phyloP scores from a whole-genome alignment of 2,329 filamentous ascomycete species.

The Cordyceps tenuipes region DNA sequence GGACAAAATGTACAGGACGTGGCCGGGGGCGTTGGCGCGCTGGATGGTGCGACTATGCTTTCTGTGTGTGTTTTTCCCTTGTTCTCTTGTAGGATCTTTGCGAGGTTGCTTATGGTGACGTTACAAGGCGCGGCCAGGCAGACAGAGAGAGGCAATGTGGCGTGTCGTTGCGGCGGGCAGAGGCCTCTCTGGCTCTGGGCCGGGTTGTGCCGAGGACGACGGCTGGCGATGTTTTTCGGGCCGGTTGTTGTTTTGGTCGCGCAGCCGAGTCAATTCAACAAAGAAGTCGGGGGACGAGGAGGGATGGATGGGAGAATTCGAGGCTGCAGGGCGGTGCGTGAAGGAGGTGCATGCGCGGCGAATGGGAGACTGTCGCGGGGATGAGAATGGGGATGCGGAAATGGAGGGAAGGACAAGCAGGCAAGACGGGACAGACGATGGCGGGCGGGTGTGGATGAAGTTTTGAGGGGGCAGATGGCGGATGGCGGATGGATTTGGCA shows the following conservation, averaged over 20 bases:
- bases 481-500: too few relatives aligned
- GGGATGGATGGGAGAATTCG: not conserved
- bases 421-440: too few relatives aligned
- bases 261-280: conserved; percentile 4
- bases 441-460: conserved; percentile 4
- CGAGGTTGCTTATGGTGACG: not conserved
- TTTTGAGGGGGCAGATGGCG: conserved; percentile 1
- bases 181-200: conserved; percentile 5
- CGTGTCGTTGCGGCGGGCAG: conserved; percentile 10
- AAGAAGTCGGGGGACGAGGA: not conserved
- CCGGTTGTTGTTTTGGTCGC: not conserved
- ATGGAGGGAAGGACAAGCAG: not conserved
- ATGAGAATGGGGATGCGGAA: not conserved
- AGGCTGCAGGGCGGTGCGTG: not conserved
- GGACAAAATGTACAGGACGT: not conserved
- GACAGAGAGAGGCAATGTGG: not conserved
- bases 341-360: not conserved
- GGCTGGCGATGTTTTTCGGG: not conserved
- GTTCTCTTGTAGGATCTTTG: not conserved
- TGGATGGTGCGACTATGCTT: not conserved
- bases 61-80: not conserved
- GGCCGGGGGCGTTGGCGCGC: not conserved
- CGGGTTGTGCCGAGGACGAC: conserved; percentile 6
- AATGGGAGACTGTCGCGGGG: not conserved
- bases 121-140: not conserved